Conservation (phyloP, 768 basidiomycete species). For the Mycena amicta region DNA sequence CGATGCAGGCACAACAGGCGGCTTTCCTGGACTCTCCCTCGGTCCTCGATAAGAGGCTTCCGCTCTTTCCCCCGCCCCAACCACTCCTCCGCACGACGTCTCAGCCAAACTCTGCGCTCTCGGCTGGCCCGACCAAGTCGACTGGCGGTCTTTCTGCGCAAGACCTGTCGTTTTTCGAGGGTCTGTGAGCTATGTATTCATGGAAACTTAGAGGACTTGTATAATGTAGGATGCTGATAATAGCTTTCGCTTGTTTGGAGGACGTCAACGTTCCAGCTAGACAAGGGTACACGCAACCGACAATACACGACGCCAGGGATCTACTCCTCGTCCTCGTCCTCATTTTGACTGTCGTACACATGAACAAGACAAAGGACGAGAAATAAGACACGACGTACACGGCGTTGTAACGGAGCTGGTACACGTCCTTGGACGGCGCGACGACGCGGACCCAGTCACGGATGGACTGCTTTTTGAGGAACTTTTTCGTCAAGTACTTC, state of each 20-base stretch:
- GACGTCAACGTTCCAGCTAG: too few species aligned
- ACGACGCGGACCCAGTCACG: conserved; percentile 99
- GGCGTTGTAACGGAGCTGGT: conserved; percentile 92
- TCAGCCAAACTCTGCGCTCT: conserved; percentile 8
- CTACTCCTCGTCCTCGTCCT: conserved; percentile 61
- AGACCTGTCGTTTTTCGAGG: conserved; percentile 88
- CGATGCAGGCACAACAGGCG: conserved; percentile 34
- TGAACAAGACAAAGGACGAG: conserved; percentile 10
- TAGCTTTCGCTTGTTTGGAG: too few species aligned
- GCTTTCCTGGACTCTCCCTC: conserved; percentile 23
- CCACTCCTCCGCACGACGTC: conserved; percentile 9
- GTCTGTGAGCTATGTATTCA: conserved; percentile 41
- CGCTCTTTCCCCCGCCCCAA: conserved; percentile 8
- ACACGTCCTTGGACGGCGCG: conserved; percentile 89
- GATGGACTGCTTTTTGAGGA: conserved; percentile 95
- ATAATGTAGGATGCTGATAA: too few species aligned
- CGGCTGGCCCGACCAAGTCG: conserved; percentile 19
- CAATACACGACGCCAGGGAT: conserved; percentile 14
- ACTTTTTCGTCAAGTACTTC: conserved; percentile 99
- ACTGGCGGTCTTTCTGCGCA: conserved; percentile 72
- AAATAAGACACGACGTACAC: conserved; percentile 55
- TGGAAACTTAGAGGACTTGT: too few species aligned
- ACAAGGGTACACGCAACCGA: too few species aligned
- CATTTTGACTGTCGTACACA: conserved; percentile 39
- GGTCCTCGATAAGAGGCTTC: not conserved